phyloP scores from a whole-genome alignment of 495 filamentous ascomycete genomes.

The Penicillium angulare region DNA sequence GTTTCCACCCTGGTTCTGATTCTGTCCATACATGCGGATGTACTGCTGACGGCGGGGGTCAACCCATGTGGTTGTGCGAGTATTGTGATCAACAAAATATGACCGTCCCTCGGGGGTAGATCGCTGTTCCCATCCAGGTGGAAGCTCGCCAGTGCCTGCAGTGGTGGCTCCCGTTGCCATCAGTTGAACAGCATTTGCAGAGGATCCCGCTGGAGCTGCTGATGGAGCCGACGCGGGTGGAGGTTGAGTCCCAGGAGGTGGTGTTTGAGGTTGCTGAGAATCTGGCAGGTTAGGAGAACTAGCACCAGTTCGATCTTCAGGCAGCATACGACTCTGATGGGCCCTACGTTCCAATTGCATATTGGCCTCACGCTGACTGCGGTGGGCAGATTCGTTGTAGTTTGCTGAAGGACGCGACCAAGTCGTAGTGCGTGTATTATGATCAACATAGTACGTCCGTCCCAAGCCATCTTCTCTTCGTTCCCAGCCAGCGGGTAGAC shows the following conservation, averaged over 20 bases:
- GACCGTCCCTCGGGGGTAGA: conserved; percentile 91
- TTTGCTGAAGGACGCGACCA: conserved; percentile 85
- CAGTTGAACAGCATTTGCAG: conserved; percentile 68
- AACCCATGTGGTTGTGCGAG: conserved; percentile 98
- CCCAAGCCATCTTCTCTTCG: conserved; percentile 93
- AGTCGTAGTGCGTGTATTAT: conserved; percentile 94
- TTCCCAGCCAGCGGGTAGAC: conserved; percentile 93
- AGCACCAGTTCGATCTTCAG: conserved; percentile 91
- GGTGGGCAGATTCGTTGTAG: conserved; percentile 75
- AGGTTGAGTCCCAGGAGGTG: conserved; percentile 35
- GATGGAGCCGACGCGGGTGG: conserved; percentile 31
- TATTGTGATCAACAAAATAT: conserved; percentile 99
- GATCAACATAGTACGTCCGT: conserved; percentile 98
- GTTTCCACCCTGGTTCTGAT: conserved; percentile 58
- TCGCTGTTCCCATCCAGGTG: conserved; percentile 93
- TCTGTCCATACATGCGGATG: conserved; percentile 86
- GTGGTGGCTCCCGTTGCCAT: conserved; percentile 94
- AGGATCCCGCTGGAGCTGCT: conserved; percentile 38
- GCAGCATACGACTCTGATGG: conserved; percentile 92
- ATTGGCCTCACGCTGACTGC: conserved; percentile 77
- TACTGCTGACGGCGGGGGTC: conserved; percentile 97
- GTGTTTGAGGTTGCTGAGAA: conserved; percentile 52
- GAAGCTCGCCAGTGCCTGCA: conserved; percentile 91
- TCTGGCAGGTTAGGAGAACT: conserved; percentile 82
- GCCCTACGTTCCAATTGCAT: conserved; percentile 88